Evolutionary conservation across 805 yeast genomes (phyloP), one percentile per base, ranked within the genome.

Genomic region (Pichia rugopelliculosa): DNA sequence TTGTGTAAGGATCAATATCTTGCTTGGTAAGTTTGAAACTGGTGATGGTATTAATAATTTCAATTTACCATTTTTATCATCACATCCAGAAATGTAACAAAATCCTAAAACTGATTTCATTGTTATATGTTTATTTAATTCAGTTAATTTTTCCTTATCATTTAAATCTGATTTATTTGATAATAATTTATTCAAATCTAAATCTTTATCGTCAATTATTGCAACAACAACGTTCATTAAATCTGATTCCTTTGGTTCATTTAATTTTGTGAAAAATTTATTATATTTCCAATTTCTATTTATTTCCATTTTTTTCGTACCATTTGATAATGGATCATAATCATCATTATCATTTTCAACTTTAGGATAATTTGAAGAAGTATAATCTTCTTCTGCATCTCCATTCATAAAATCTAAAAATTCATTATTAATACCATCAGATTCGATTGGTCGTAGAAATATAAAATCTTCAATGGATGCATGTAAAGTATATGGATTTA

Each of bases 401-500:
- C 65, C 65, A 40, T 59, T 50, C 40, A 61, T 46, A 40, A 61
- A 62, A 30, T 47, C 44, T 15, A 47, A 15, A 24, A 45, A 45
- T 20, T 60, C 54, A 22, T 57, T 22, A 41, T 55, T 59, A 18
- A 53, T 44, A 34, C 36, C 41, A 33, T 59, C 59, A 9, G 49
- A 22, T 46, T 59, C 64, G 20, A 56, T 54, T 13, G 91, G 87
- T 38, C 79, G 76, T 68, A 79, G 82, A 2, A 87, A 78, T 1
- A 73, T 67, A 10, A 87, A 67, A 47, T 80, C 84, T 15, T 74
- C 72, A 48, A 75, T 70, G 57, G 80, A 87, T 3, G 82, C 80
- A 21, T 89, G 87, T 1, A 88, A 77, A 6, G 95, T 85, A 64
- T 82, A 90, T 2, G 99, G 98, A 18, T 95, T 83, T 45, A 93